Evolutionary conservation across 2,329 filamentous ascomycete genomes (phyloP), one percentile per base, ranked within the genome.

Genomic region (Pyrenophora tritici-repentis): DNA sequence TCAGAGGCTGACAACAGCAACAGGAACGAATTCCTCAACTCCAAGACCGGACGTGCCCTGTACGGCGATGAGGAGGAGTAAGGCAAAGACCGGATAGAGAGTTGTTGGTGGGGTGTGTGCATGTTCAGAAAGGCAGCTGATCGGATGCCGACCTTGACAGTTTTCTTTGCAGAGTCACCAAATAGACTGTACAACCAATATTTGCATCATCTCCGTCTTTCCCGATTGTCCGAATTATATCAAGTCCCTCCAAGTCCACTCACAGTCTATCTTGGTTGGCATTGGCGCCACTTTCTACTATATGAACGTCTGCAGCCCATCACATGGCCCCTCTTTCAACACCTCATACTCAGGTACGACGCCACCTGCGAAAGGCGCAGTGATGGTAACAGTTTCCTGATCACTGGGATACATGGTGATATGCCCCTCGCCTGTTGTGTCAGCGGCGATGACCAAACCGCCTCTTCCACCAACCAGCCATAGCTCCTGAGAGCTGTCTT

Each of bases 11-110:
- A 58, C 40, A 26, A 20, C 16, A 16, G 41, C 14, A 22, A 24
- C 26, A 91, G 89, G 77, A 91, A 91, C 79, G 82, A 91, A 73
- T 91, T 88, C 78, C 80, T 90, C 68, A 90, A 91, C 83, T 90
- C 87, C 66, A 91, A 91, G 83, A 79, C 81, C 48, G 88, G 88
- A 44, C 86, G 86, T 65, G 75, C 78, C 32, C 76, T 82, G 65
- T 80, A 75, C 56, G 76, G 59, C 49, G 79, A 78, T 16, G 75
- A 74, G 58, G 64, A 69, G 58, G 56, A 54, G 36, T 20, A 32
- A 20, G 14, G 16, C 13, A 29, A 29, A 10, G 10, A 12, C 9
- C 3, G 26, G 6, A 17, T 17, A 32, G 18, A 22, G 43, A 45
- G 37, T 37, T 18, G 20, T 47, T 47, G 44, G 40, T n/a, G 26